Evolutionary conservation across 2,329 filamentous ascomycete genomes (phyloP).

Genomic region (Teratosphaeria pseudoeucalypti): DNA sequence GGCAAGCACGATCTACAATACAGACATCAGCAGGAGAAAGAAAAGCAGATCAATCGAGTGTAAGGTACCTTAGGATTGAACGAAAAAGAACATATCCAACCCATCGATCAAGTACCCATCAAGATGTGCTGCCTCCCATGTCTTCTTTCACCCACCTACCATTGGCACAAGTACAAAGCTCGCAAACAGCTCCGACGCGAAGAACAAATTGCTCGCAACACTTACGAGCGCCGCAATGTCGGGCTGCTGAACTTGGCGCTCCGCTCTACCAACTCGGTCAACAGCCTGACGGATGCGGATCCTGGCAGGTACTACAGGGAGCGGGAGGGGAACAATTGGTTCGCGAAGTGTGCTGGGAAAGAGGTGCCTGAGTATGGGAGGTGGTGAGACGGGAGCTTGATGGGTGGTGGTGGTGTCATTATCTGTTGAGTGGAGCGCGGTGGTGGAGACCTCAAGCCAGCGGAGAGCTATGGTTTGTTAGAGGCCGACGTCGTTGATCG

Average conservation of each 20-base stretch:
- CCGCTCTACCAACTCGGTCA: conserved; percentile 5
- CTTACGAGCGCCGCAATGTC: conserved; percentile 8
- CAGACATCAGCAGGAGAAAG: background rate
- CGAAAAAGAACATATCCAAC: background rate
- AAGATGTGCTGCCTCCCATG: background rate
- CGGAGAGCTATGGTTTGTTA: no score
- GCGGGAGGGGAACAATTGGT: conserved; percentile 4
- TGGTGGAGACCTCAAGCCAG: no score
- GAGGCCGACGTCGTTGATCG: no score
- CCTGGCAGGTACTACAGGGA: conserved; percentile 8
- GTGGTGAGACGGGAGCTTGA: background rate
- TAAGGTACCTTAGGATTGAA: background rate
- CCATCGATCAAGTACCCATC: background rate
- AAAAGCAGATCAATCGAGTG: background rate
- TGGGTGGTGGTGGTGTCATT: background rate
- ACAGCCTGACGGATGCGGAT: conserved; percentile 13
- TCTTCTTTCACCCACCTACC: background rate
- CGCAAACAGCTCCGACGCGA: background rate
- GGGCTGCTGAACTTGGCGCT: conserved; percentile 10
- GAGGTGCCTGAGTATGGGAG: background rate
- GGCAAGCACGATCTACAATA: background rate
- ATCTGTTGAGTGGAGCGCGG: background rate
- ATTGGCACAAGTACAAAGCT: background rate
- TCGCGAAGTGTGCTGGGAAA: conserved; percentile 1
- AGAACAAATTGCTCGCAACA: conserved; percentile 3